Evolutionary conservation across 2,329 filamentous ascomycete species (phyloP), one percentile per base, ranked within the genome.

Genomic region (Delphinella strobiligena): DNA sequence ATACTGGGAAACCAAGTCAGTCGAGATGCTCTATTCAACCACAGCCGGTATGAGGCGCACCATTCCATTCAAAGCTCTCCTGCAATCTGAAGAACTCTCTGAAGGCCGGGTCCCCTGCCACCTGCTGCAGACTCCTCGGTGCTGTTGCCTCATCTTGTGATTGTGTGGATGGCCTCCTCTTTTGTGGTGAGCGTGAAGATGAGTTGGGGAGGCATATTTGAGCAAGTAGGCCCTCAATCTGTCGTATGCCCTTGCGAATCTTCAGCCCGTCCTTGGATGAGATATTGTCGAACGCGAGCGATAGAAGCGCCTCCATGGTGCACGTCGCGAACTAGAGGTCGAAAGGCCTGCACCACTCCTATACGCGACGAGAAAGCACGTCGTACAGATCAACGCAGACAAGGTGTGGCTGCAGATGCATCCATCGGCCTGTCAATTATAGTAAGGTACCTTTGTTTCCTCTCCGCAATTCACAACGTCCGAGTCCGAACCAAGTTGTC

Each of bases 41-140:
- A 15, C 16, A 9, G 22, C 11, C n/a, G 2, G n/a, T 9, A 40
- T 11, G 17, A 2, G 27, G 30, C 64, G 44, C 59, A 79, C 75
- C 72, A 64, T 98, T 98, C 83, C 87, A 96, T 65, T 96, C 86
- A 57, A 98, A 98, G 2, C 88, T 85, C 56, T 96, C 88, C 61
- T 98, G 91, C 49, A 96, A 61, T 59, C 93, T 86, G 68, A 94
- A 95, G 67, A 96, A 96, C 61, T 95, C 87, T 49, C 85, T 72
- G 58, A 95, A 96, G 15, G 88, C 89, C 15, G 83, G 85, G 60
- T 96, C 91, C 47, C 80, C 75, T 37, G 75, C 72, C 46, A 95
- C 65, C 42, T 86, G 79, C 16, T 67, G 66, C 36, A 94, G 70
- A 11, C 71, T 69, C 62, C 84, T 87, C 38, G 62, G 45, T 31